phyloP scores from a whole-genome alignment of 78 protist genomes.

The Speleostelium caveatum region DNA sequence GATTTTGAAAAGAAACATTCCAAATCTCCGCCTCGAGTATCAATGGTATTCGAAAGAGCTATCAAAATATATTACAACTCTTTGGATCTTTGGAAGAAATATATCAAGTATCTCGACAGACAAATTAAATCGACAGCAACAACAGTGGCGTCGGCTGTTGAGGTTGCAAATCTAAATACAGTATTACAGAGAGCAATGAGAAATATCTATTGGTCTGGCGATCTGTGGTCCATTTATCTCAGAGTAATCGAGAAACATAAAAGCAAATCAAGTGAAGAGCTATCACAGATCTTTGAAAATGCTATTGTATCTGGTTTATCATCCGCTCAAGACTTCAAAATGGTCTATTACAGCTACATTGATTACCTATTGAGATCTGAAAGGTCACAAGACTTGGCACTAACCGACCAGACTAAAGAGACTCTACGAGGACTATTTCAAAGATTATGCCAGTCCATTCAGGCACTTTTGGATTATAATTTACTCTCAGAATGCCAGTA shows the following conservation, averaged over 20 bases:
- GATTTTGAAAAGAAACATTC: slow-evolving; percentile 17
- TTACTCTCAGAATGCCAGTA: background rate
- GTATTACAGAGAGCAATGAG: slow-evolving; percentile 9
- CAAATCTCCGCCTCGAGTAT: background rate
- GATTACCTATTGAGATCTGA: slow-evolving; percentile 11
- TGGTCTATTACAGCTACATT: slow-evolving; percentile 6
- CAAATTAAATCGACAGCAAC: background rate
- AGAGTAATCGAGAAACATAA: background rate
- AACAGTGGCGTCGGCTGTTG: background rate
- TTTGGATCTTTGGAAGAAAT: slow-evolving; percentile 12
- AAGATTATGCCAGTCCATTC: background rate
- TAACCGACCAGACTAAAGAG: background rate
- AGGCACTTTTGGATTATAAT: background rate
- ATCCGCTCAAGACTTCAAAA: slow-evolving; percentile 1
- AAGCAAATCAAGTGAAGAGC: background rate
- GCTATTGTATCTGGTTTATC: slow-evolving; percentile 31
- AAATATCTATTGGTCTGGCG: slow-evolving; percentile 59
- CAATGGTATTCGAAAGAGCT: slow-evolving; percentile 30
- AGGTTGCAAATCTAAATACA: background rate
- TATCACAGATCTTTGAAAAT: slow-evolving; percentile 11
- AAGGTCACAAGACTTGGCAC: background rate
- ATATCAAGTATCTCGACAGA: background rate
- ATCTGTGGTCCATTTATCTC: slow-evolving; percentile 38
- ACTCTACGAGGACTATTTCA: background rate
- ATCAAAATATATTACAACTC: background rate